A percentile compares a stretch with the other conserved stretches of the same genome.
These are phyloP conservation scores for Aspergillus hiratsukae DNA, from an alignment of 2,329 filamentous ascomycete genomes.

Conservation along the genomic window DNA sequence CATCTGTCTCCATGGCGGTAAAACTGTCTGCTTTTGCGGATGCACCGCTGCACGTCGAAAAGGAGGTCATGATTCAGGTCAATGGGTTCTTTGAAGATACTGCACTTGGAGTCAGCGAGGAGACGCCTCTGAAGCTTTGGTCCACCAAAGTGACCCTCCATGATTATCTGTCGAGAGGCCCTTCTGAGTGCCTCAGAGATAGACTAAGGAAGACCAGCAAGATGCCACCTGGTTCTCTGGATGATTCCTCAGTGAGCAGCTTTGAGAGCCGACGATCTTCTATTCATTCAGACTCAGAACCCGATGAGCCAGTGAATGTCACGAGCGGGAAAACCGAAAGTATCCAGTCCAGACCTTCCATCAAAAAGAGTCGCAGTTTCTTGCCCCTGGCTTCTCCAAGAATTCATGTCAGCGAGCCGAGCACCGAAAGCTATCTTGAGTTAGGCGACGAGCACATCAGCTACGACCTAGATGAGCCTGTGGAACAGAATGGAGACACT, in stretches of 20 bases:
- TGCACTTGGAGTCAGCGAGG: conserved; percentile 48
- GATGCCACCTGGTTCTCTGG: conserved; percentile 19
- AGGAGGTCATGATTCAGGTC: conserved; percentile 54
- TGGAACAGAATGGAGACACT: background rate
- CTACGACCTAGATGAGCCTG: conserved; percentile 1
- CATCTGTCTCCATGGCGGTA: conserved; percentile 17
- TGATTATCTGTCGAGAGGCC: conserved; percentile 54
- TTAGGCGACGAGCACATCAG: conserved; percentile 4
- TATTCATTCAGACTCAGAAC: conserved; percentile 11
- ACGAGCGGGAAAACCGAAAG: conserved; percentile 2
- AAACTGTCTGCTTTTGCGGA: conserved; percentile 31
- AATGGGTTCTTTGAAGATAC: conserved; percentile 62
- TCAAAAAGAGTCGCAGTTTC: conserved; percentile 24
- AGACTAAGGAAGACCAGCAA: conserved; percentile 38
- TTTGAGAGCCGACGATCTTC: conserved; percentile 25
- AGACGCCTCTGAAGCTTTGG: conserved; percentile 29
- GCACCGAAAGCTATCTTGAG: conserved; percentile 17
- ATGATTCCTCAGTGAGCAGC: conserved; percentile 29
- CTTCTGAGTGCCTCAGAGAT: conserved; percentile 52
- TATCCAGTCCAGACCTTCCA: conserved; percentile 12
- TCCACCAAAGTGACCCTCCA: conserved; percentile 24
- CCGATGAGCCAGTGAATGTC: conserved; percentile 4
- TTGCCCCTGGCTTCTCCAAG: conserved; percentile 19
- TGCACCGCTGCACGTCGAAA: conserved; percentile 47
- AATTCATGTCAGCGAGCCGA: conserved; percentile 28